Conservation (phyloP, 306 rosid species). For the Nissolia schottii region DNA sequence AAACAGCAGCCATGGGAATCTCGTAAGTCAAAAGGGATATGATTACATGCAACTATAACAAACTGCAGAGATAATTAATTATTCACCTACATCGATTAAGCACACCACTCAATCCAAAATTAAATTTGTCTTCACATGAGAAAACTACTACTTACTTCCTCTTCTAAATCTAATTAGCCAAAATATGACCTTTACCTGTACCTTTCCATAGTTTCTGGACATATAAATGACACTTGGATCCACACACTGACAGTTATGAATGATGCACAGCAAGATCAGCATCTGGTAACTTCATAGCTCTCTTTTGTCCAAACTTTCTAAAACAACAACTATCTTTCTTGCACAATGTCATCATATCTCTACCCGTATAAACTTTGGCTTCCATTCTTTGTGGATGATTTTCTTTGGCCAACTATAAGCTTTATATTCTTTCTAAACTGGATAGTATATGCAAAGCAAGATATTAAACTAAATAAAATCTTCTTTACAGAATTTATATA, state of each 20-base stretch:
- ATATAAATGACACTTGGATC: constrained; percentile 74
- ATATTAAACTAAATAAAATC: constrained; percentile 68
- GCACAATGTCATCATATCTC: constrained; percentile 88
- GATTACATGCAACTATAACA: constrained; percentile 23
- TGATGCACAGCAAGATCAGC: constrained; percentile 88
- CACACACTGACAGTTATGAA: constrained; percentile 81
- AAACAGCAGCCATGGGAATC: constrained; percentile 22
- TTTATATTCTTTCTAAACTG: constrained; percentile 96
- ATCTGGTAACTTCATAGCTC: constrained; percentile 89
- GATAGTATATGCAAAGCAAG: constrained; percentile 96
- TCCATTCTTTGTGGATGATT: constrained; percentile 90
- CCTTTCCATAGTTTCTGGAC: constrained; percentile 82
- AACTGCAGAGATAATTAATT: constrained; percentile 21
- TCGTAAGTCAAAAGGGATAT: constrained; percentile 22
- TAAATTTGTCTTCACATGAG: constrained; percentile 18
- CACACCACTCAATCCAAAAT: constrained; percentile 20
- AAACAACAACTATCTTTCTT: constrained; percentile 85
- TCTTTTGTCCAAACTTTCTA: constrained; percentile 94
- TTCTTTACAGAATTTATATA: constrained; percentile 39
- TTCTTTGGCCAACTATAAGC: constrained; percentile 99
- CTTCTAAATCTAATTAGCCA: constrained; percentile 60
- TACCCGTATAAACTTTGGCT: constrained; percentile 80
- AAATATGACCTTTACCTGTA: constrained; percentile 89
- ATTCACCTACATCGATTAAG: constrained; percentile 12
- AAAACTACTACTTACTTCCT: constrained; percentile 46